Conservation (phyloP, 192 early-diverging fungal species). For the Coemansia sp. region DNA sequence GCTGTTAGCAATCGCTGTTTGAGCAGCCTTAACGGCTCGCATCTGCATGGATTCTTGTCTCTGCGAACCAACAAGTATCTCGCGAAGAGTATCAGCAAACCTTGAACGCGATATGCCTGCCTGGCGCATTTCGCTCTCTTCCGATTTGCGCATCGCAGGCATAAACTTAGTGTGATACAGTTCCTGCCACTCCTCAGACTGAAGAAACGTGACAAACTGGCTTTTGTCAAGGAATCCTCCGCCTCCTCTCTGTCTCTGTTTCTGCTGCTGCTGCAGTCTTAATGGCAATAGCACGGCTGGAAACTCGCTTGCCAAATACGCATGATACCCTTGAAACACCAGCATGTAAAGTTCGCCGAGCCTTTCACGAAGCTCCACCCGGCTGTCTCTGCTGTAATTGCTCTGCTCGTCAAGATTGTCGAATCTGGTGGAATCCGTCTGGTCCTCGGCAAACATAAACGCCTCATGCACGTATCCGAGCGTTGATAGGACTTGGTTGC, state of each 20-base stretch:
- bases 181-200: constrained; percentile 32
- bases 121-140: constrained; percentile 38
- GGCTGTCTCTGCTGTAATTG: not conserved
- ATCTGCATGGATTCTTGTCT: constrained; percentile 18
- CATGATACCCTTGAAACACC: constrained; percentile 29
- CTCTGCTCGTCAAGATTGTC: not conserved
- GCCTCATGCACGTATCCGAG: constrained; percentile 49
- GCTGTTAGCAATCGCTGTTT: constrained; percentile 28
- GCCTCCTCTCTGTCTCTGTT: not conserved
- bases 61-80: constrained; percentile 23
- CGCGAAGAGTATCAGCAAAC: constrained; percentile 28
- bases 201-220: constrained; percentile 15
- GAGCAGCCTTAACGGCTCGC: constrained; percentile 25
- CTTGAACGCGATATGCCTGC: constrained; percentile 15
- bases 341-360: constrained; percentile 31
- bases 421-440: constrained; percentile 3
- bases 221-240: constrained; percentile 1
- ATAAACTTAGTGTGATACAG: constrained; percentile 36
- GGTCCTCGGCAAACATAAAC: constrained; percentile 44
- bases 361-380: constrained; percentile 6
- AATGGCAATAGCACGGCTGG: not conserved
- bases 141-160: constrained; percentile 40
- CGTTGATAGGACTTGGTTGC: constrained; percentile 13
- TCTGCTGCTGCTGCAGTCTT: not conserved
- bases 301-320: not conserved